Evolutionary conservation across 371 early-diverging fungal genomes (phyloP).

Genomic region (Mucor circinelloides): DNA sequence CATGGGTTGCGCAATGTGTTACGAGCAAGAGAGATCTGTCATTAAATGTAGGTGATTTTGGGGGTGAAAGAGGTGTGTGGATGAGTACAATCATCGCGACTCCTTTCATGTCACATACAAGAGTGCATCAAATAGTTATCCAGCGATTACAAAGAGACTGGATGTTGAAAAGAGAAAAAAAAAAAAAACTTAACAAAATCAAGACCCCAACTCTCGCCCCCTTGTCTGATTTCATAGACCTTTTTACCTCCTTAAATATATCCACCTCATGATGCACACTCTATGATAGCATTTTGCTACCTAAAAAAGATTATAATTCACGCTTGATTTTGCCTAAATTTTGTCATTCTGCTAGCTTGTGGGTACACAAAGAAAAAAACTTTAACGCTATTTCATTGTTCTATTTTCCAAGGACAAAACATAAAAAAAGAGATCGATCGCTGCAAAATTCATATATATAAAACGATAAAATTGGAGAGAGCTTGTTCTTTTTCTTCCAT

Average conservation of each 20-base stretch:
- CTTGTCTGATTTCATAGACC: too few relatives aligned
- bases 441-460: not conserved
- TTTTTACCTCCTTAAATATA: too few relatives aligned
- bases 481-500: not conserved
- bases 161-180: too few relatives aligned
- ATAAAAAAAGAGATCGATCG: not conserved
- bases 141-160: too few relatives aligned
- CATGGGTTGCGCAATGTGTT: slow-evolving; percentile 28
- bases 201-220: too few relatives aligned
- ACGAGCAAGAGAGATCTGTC: slow-evolving; percentile 17
- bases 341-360: not conserved
- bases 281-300: not conserved
- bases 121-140: too few relatives aligned
- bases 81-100: not conserved
- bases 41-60: slow-evolving; percentile 3
- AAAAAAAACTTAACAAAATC: too few relatives aligned
- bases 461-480: not conserved
- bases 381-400: not conserved
- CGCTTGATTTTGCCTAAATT: not conserved
- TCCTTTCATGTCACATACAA: too few relatives aligned
- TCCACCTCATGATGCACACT: too few relatives aligned
- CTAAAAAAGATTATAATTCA: not conserved
- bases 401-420: not conserved
- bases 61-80: not conserved
- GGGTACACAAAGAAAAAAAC: not conserved